Evolutionary conservation across 345 rosid genomes (phyloP), one percentile per base, ranked within the genome.

Genomic region (Clarkia xantiana): DNA sequence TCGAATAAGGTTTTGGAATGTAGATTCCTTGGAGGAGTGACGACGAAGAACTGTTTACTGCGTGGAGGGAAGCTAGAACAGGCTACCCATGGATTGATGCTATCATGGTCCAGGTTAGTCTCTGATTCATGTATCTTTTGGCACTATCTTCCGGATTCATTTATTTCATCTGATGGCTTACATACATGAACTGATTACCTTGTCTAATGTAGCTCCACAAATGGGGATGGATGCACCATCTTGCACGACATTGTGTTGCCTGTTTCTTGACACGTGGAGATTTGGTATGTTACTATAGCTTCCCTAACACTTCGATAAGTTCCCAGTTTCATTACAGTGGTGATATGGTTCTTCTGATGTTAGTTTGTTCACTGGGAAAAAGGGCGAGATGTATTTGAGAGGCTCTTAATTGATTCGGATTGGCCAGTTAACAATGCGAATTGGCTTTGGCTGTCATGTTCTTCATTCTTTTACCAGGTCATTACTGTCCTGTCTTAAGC

Each of bases 201-300:
- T 29, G 52, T 42, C 25, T 60, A 20, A 45, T 75, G 70, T 61
- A 85, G 97, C 95, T 90, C 47, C 72, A 34, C 62, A 64, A 83
- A 70, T 90, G 97, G 97, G 97, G 97, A 58, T 90, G 97, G 95
- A 82, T 90, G 78, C 97, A 90, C 71, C 97, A 85, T 73, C 81
- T 90, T 36, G 86, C 95, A 5, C 82, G 94, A 38, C 95, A 90
- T 51, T 79, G 72, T 53, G 95, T 90, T 58, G 97, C 95, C 40
- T 90, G 95, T 74, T 90, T 90, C 60, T 74, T 85, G 29, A 85
- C 95, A 63, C 91, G 97, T 53, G 95, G 97, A 15, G 95, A 90
- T 76, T 67, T 82, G 84, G 97, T 90, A 78, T 42, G n/a, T 44
- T 23, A 51, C 53, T 47, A 46, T 43, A 14, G 7, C 40, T 23